Percentiles rank a stretch among this genome's conserved stretches.
phyloP scores from a whole-genome alignment of 2,329 filamentous ascomycete genomes.

The Aureobasidium sp. region DNA sequence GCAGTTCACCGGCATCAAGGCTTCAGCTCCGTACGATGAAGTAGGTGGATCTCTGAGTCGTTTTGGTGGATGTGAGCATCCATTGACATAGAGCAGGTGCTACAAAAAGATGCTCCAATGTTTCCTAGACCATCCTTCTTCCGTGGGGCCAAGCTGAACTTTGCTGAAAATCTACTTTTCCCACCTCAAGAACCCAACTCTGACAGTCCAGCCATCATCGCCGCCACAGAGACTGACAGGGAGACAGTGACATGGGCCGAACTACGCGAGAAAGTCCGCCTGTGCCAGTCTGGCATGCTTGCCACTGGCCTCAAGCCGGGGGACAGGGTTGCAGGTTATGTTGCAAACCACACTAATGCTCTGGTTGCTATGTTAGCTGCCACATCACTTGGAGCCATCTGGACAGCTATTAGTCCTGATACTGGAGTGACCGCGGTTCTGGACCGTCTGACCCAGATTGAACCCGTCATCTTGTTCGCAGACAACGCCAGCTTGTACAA shows the following conservation, averaged over 20 bases:
- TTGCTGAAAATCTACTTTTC: slow-evolving; percentile 89
- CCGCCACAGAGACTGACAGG: slow-evolving; percentile 63
- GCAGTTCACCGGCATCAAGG: slow-evolving; percentile 69
- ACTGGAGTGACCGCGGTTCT: slow-evolving; percentile 86
- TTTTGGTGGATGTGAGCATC: not conserved
- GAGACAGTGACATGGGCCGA: slow-evolving; percentile 67
- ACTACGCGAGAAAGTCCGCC: slow-evolving; percentile 67
- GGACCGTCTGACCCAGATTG: slow-evolving; percentile 78
- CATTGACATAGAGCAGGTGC: slow-evolving; percentile 45
- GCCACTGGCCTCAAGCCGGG: slow-evolving; percentile 54
- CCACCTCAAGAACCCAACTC: slow-evolving; percentile 53
- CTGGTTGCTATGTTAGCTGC: slow-evolving; percentile 81
- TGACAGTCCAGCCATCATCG: slow-evolving; percentile 62
- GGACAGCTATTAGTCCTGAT: slow-evolving; percentile 89
- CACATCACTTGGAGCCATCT: slow-evolving; percentile 74
- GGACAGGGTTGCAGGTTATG: slow-evolving; percentile 61
- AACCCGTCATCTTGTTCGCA: slow-evolving; percentile 71
- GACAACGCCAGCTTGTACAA: slow-evolving; percentile 90
- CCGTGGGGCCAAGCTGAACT: slow-evolving; percentile 69
- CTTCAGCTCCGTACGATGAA: slow-evolving; percentile 53
- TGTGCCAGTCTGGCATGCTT: slow-evolving; percentile 62
- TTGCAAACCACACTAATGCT: slow-evolving; percentile 83
- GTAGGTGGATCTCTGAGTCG: slow-evolving; percentile 33
- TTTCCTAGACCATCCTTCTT: slow-evolving; percentile 88
- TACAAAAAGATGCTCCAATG: slow-evolving; percentile 60